Conservation (phyloP, 345 rosid species). For the Moringa oleifera region DNA sequence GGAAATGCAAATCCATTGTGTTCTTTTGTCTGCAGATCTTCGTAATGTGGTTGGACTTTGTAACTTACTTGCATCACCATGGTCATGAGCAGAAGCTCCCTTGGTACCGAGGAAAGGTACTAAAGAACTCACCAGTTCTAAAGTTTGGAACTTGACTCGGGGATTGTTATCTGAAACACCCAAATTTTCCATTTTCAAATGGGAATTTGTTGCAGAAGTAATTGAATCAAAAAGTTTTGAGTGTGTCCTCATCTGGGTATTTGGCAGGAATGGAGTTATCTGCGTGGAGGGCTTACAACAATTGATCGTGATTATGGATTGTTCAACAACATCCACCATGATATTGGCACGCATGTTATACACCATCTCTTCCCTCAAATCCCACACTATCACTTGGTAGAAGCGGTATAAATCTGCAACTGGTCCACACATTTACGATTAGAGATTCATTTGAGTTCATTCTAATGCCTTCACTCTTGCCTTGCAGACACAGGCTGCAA, state of each 20-base stretch:
- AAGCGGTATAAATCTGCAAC: conserved; percentile 43
- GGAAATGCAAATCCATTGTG: not conserved
- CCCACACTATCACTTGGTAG: conserved; percentile 78
- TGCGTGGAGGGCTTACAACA: conserved; percentile 88
- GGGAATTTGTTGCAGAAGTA: too few species aligned
- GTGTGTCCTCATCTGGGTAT: not conserved
- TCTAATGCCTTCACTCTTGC: not conserved
- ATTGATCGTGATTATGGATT: conserved; percentile 76
- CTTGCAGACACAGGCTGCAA: conserved; percentile 65
- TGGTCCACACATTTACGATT: not conserved
- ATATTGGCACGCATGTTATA: conserved; percentile 88
- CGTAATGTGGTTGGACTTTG: conserved; percentile 78
- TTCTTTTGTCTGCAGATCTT: conserved; percentile 38
- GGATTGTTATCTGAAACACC: not conserved
- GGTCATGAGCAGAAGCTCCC: conserved; percentile 75
- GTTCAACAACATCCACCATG: conserved; percentile 80
- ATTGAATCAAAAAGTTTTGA: not conserved
- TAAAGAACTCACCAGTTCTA: too few species aligned
- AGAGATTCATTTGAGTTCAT: not conserved
- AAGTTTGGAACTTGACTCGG: not conserved
- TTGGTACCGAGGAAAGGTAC: conserved; percentile 94
- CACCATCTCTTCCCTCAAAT: conserved; percentile 97
- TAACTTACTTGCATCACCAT: conserved; percentile 89
- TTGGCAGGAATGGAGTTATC: conserved; percentile 74
- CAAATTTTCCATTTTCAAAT: too few species aligned